Evolutionary conservation across 148 eudicot species (phyloP).

Genomic region (Fagopyrum esculentum): DNA sequence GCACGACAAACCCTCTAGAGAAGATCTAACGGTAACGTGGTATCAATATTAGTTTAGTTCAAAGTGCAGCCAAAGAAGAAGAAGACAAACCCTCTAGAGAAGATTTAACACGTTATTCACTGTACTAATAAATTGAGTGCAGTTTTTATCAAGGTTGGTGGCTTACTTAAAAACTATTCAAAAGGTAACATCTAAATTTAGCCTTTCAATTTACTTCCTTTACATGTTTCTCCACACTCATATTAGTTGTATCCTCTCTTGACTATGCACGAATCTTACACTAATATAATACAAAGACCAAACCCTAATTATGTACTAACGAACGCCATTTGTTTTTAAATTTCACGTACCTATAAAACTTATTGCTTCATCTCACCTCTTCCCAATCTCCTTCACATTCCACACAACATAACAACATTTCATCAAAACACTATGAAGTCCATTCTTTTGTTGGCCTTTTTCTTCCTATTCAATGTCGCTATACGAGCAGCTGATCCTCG

Average conservation of each 20-base stretch:
- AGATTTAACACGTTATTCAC: neutral
- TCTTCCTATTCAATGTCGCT: neutral
- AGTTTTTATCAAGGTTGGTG: constrained; percentile 12
- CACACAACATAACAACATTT: neutral
- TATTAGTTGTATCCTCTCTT: constrained; percentile 66
- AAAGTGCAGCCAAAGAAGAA: constrained; percentile 8
- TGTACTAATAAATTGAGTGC: constrained; percentile 20
- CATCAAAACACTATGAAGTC: neutral
- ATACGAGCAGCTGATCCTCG: constrained; percentile 40
- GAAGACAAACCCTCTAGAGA: neutral
- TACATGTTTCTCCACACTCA: constrained; percentile 12
- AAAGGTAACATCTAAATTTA: neutral
- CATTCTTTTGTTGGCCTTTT: neutral
- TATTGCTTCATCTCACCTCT: neutral
- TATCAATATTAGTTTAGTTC: neutral
- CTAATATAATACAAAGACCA: constrained; percentile 9
- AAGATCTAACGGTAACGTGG: neutral
- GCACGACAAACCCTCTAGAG: too few species aligned
- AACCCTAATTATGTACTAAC: neutral
- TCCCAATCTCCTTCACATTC: neutral
- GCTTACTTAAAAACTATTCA: constrained; percentile 2
- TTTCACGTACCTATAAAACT: neutral
- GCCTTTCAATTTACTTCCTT: constrained; percentile 1
- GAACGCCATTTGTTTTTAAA: neutral
- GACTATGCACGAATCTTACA: constrained; percentile 34